These are phyloP conservation scores for Saccharomycopsis babjevae DNA, from an alignment of 805 yeast genomes.

Conservation along the genomic window DNA sequence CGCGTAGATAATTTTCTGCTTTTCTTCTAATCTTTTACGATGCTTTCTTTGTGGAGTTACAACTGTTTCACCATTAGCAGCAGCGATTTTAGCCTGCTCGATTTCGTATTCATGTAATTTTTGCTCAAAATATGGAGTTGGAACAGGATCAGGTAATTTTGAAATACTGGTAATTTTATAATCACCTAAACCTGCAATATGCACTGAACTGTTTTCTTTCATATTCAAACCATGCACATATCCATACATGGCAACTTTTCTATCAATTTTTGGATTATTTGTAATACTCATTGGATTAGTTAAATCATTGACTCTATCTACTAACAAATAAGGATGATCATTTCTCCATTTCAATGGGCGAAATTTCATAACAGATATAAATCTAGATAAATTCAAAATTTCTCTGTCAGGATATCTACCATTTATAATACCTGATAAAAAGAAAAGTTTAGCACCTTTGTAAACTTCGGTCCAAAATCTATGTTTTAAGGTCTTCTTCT, in stretches of 20 bases:
- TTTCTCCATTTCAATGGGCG: conserved; percentile 99
- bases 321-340: conserved; percentile 89
- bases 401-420: conserved; percentile 98
- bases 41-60: conserved; percentile 34
- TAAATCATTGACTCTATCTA: conserved; percentile 85
- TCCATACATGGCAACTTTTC: conserved; percentile 88
- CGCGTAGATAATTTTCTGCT: conserved; percentile 88
- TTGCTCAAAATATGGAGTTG: conserved; percentile 89
- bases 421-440: conserved; percentile 88
- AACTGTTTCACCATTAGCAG: conserved; percentile 44
- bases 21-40: conserved; percentile 86
- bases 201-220: conserved; percentile 59
- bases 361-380: conserved; percentile 94
- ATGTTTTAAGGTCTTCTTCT: conserved; percentile 84
- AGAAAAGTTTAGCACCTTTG: conserved; percentile 93
- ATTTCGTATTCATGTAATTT: conserved; percentile 72
- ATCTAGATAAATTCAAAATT: conserved; percentile 80
- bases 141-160: conserved; percentile 96
- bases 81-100: conserved; percentile 59
- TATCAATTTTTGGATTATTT: conserved; percentile 69
- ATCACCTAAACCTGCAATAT: conserved; percentile 95
- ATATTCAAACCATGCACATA: conserved; percentile 91
- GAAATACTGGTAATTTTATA: conserved; percentile 65
- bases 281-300: conserved; percentile 77
- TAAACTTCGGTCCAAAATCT: conserved; percentile 99